phyloP scores from a whole-genome alignment of 2,329 filamentous ascomycete species.

The Sporothrix pseudoabietina region DNA sequence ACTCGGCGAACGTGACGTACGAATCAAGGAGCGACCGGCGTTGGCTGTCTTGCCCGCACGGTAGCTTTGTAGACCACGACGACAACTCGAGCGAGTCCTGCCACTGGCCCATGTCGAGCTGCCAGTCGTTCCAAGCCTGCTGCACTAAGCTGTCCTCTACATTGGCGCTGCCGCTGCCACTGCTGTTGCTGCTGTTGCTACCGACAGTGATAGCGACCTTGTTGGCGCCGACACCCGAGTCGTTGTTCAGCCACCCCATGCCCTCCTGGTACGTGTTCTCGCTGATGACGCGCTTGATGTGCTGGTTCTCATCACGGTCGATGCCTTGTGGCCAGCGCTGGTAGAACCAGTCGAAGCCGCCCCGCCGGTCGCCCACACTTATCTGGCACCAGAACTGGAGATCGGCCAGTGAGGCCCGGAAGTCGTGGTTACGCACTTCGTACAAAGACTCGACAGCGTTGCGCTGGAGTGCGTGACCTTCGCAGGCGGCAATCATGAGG shows the following conservation, averaged over 20 bases:
- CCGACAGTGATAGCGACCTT: slow-evolving; percentile 39
- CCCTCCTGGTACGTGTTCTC: slow-evolving; percentile 73
- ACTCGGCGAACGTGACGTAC: slow-evolving; percentile 58
- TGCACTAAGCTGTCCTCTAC: slow-evolving; percentile 63
- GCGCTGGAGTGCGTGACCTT: slow-evolving; percentile 78
- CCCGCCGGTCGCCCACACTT: slow-evolving; percentile 83
- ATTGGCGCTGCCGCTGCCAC: slow-evolving; percentile 34
- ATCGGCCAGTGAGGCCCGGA: slow-evolving; percentile 80
- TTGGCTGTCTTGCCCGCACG: slow-evolving; percentile 28
- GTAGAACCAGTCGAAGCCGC: slow-evolving; percentile 88
- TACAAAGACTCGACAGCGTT: slow-evolving; percentile 71
- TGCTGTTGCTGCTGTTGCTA: no score
- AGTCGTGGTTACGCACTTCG: slow-evolving; percentile 66
- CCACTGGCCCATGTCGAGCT: slow-evolving; percentile 64
- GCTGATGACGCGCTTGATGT: slow-evolving; percentile 76
- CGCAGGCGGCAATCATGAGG: slow-evolving; percentile 78
- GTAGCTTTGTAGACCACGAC: slow-evolving; percentile 44
- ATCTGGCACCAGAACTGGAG: slow-evolving; percentile 98
- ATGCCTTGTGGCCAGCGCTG: slow-evolving; percentile 72
- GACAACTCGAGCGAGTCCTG: slow-evolving; percentile 47
- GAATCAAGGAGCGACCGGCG: slow-evolving; percentile 48
- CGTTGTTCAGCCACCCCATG: slow-evolving; percentile 76
- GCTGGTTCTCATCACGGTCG: slow-evolving; percentile 67
- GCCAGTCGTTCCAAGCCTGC: slow-evolving; percentile 69
- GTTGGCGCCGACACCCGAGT: slow-evolving; percentile 45